Conservation (phyloP, 2,329 filamentous ascomycete species). For the Colletotrichum sp. region DNA sequence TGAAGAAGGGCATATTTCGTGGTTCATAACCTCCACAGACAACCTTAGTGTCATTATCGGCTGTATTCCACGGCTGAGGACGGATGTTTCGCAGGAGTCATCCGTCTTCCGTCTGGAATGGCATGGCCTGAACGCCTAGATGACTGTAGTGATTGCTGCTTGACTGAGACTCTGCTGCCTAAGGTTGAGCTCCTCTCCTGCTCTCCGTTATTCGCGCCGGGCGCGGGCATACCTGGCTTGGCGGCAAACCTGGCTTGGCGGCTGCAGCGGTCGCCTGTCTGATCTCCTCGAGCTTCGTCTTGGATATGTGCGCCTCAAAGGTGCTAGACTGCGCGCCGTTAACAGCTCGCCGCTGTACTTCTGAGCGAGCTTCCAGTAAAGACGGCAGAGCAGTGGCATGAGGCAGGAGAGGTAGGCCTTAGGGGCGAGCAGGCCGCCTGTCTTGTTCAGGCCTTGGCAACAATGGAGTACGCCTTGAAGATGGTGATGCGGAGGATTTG, state of each 20-base stretch:
- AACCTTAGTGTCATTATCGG: neutral
- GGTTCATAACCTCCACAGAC: no score
- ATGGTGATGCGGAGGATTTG: conserved; percentile 71
- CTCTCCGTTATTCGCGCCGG: conserved; percentile 7
- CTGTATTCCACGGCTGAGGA: neutral
- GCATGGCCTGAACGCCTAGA: neutral
- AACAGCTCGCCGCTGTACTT: conserved; percentile 77
- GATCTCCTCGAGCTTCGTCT: conserved; percentile 34
- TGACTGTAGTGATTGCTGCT: neutral
- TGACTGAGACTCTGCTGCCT: no score
- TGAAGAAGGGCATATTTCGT: no score
- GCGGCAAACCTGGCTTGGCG: neutral
- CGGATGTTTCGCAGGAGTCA: neutral
- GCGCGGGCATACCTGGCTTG: neutral
- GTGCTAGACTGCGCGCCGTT: conserved; percentile 74
- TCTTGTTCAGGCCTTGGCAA: conserved; percentile 89
- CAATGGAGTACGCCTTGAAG: conserved; percentile 84
- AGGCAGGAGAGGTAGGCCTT: conserved; percentile 90
- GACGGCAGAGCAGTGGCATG: conserved; percentile 82
- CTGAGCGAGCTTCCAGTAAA: conserved; percentile 82
- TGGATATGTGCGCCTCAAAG: conserved; percentile 55
- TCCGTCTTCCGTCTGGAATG: neutral
- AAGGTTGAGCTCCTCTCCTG: conserved; percentile 44
- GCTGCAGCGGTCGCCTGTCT: conserved; percentile 23
- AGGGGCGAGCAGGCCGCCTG: conserved; percentile 85